Evolutionary conservation across 176 grass and related monocot genomes (phyloP), one percentile per base, ranked within the genome.

Genomic region (Aegilops longissima): DNA sequence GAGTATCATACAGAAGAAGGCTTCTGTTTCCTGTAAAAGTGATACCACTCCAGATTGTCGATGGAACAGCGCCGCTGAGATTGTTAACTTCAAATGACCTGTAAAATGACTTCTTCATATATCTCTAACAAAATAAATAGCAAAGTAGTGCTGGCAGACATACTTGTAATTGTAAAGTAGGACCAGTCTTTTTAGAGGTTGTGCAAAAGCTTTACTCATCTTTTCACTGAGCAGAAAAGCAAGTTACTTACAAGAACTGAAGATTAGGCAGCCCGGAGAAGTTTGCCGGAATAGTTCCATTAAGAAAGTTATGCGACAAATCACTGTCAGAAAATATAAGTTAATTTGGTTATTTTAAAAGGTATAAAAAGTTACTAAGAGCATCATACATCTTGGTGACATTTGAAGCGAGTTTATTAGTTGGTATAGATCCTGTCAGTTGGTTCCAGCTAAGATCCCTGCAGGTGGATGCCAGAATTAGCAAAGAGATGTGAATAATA

Each of bases 401-500:
- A 78, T 70, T 87, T 74, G 82, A 78, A 66, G 97, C 76, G 67
- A 99, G 89, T 77, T 90, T 94, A 83, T 90, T 86, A 14, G 88
- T 87, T 59, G 97, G 97, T 90, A 99, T 86, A 73, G 82, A 78
- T 49, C 97, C 97, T 10, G 65, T 91, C 89, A 99, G 85, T 76
- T 96, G 84, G 90, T 99, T 99, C 90, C 82, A 93, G 76, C 97
- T 96, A 80, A 99, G 94, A 94, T 99, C 97, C 85, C 97, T 99
- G 94, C 94, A 93, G 93, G 54, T 68, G 51, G 79, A 83, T 47
- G 77, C 56, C 25, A 58, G 29, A 83, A 64, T 77, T 85, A 56
- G 30, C 61, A 68, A 69, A 16, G 36, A 68, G 25, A 76, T 31
- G 9, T 38, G 10, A 71, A 79, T 58, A 83, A 58, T 79, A 30